These are phyloP conservation scores for Peterozyma toletana DNA, from an alignment of 805 yeast species.

Conservation along the genomic window DNA sequence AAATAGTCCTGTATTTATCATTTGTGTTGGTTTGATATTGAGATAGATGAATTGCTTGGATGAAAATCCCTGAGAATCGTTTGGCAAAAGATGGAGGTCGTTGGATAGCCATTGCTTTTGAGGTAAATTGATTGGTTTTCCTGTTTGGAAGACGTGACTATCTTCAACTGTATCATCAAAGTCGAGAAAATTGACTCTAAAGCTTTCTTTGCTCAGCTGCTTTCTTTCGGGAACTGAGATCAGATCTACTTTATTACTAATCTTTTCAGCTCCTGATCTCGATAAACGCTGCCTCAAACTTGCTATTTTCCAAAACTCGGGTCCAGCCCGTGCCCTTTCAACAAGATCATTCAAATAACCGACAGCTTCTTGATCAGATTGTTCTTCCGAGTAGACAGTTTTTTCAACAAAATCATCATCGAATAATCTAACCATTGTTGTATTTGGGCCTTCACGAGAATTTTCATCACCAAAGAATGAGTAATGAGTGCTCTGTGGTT, in stretches of 20 bases:
- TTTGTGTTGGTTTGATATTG: slow-evolving; percentile 34
- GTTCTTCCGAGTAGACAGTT: slow-evolving; percentile 15
- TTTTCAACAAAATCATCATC: slow-evolving; percentile 20
- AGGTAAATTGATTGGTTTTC: slow-evolving; percentile 17
- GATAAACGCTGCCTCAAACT: slow-evolving; percentile 34
- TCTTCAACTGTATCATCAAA: slow-evolving; percentile 16
- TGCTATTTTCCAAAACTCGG: slow-evolving; percentile 85
- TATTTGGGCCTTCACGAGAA: slow-evolving; percentile 17
- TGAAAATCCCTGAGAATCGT: slow-evolving; percentile 38
- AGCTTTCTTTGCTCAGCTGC: slow-evolving; percentile 21
- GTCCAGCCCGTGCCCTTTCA: slow-evolving; percentile 79
- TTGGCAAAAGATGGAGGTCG: slow-evolving; percentile 30
- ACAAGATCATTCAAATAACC: slow-evolving; percentile 75
- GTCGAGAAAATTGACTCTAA: slow-evolving; percentile 19
- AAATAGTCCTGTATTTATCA: slow-evolving; percentile 19
- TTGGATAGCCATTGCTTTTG: slow-evolving; percentile 12
- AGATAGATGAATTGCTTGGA: slow-evolving; percentile 39
- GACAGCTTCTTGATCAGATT: slow-evolving; percentile 37
- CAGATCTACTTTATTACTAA: slow-evolving; percentile 1
- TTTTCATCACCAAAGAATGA: slow-evolving; percentile 23
- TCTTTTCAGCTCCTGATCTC: no score
- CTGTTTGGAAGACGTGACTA: slow-evolving; percentile 18
- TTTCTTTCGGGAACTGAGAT: slow-evolving; percentile 2
- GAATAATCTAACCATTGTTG: slow-evolving; percentile 23
- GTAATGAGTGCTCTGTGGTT: slow-evolving; percentile 16